Base-by-base conservation (phyloP, 1,139 yeast genomes). In the Suhomyces kunorum region DNA sequence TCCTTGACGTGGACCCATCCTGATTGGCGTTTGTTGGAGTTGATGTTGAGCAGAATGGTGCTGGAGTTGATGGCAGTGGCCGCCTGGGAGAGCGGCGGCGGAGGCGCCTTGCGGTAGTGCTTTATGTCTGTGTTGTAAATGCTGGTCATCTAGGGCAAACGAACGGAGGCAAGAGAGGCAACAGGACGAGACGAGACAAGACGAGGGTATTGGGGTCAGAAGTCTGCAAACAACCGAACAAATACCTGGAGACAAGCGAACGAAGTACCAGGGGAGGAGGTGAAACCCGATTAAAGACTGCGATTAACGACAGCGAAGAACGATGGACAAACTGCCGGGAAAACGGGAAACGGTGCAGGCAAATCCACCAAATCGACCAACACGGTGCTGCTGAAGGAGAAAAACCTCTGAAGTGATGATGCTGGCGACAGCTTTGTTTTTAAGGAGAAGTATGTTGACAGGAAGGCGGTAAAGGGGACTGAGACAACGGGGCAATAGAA, bases 1-100 rank as follows among this genome's bases (percentile, higher is more conserved):
- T 90, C 98, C 60, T 88, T 89, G 41, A 88, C 82, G 41, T 87
- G 87, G 18, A 87, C 90, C 95, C 96, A 90, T 0, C 98, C 97
- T 16, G 66, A 51, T 41, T 66, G 69, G 24, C 72, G 56, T 42
- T 64, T 67, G 38, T 59, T 63, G 30, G 69, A 55, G 38, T 54
- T 53, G 42, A 62, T 48, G 33, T 54, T 58, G 34, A 61, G 47
- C 33, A 53, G 55, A 30, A 52, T 47, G 33, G 44, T 25, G 32
- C 38, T 28, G 38, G 42, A 28, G 34, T 33, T 17, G 33, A 20
- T 34, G 17, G 32, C 14, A 11, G 20, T 16, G 32, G 18, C n/a
- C n/a, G n/a, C 19, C 35, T 24, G 26, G 26, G 38, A 28, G 14
- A 17, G 34, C 28, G 45, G 48, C 22, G 49, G 49, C 11, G 54